These are phyloP conservation scores for Rhizopogon salebrosus DNA, from an alignment of 768 basidiomycete species.

Conservation along the genomic window DNA sequence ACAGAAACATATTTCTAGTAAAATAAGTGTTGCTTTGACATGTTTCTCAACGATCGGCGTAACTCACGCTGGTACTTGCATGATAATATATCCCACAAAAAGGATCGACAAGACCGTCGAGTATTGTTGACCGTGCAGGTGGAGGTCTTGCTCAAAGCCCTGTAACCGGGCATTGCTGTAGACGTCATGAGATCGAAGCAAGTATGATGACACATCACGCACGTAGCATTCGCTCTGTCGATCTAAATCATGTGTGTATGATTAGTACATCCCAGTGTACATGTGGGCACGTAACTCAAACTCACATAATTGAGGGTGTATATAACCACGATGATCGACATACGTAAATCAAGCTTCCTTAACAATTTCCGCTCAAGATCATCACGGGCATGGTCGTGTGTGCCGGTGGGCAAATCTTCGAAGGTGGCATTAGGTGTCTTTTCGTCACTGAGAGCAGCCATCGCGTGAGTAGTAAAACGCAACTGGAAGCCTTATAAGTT, in stretches of 20 bases:
- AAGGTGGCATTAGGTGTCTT: background rate
- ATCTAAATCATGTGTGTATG: background rate
- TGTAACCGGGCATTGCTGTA: constrained; percentile 13
- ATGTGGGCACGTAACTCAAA: background rate
- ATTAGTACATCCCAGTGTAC: background rate
- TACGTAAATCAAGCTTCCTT: background rate
- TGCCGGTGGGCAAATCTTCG: no score
- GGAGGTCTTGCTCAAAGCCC: constrained; percentile 18
- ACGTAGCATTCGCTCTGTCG: constrained; percentile 4
- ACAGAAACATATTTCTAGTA: constrained; percentile 27
- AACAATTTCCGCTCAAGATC: background rate
- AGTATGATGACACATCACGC: background rate
- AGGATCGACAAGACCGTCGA: constrained; percentile 17
- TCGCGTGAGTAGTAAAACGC: no score
- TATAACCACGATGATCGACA: constrained; percentile 5
- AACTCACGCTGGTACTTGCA: constrained; percentile 17
- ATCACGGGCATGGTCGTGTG: background rate
- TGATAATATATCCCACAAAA: constrained; percentile 20
- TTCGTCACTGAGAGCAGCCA: background rate
- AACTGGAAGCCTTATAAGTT: background rate
- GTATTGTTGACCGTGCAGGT: constrained; percentile 18
- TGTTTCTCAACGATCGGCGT: background rate
- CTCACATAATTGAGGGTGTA: constrained; percentile 6
- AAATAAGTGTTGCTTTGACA: background rate
- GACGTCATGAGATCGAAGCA: background rate